phyloP scores from a whole-genome alignment of 495 filamentous ascomycete genomes.

The Acidomyces sp. region DNA sequence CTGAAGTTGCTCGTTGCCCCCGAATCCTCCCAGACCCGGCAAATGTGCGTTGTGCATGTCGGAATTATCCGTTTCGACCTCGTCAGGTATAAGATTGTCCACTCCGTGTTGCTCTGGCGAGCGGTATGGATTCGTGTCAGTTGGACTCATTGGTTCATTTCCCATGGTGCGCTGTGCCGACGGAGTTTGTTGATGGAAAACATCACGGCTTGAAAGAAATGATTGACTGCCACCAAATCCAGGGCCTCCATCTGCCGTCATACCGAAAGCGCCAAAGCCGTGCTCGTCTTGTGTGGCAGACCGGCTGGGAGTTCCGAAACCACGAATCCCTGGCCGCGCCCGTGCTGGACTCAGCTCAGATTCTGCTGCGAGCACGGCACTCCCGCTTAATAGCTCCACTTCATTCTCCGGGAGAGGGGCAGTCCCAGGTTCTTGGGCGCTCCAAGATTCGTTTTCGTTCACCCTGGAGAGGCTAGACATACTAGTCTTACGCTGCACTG shows the following conservation, averaged over 20 bases:
- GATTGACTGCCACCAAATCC: conserved; percentile 45
- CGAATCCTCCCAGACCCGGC: conserved; percentile 43
- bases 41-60: conserved; percentile 45
- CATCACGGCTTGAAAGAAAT: conserved; percentile 44
- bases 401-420: conserved; percentile 55
- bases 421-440: conserved; percentile 5
- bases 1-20: conserved; percentile 34
- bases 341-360: conserved; percentile 51
- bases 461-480: conserved; percentile 41
- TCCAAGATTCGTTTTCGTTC: conserved; percentile 43
- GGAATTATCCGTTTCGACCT: conserved; percentile 46
- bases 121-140: conserved; percentile 93
- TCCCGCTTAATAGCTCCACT: conserved; percentile 51
- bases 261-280: conserved; percentile 59
- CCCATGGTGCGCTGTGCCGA: conserved; percentile 38
- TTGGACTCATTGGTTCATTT: conserved; percentile 69
- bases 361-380: conserved; percentile 66
- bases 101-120: conserved; percentile 75
- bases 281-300: conserved; percentile 36
- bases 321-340: conserved; percentile 14
- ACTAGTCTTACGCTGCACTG: conserved; percentile 42
- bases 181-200: conserved; percentile 44
- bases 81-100: conserved; percentile 42
- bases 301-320: conserved; percentile 46
- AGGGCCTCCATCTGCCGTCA: conserved; percentile 53